These are phyloP conservation scores for Synchytrium microbalum DNA, from an alignment of 371 early-diverging fungal genomes.

Conservation along the genomic window DNA sequence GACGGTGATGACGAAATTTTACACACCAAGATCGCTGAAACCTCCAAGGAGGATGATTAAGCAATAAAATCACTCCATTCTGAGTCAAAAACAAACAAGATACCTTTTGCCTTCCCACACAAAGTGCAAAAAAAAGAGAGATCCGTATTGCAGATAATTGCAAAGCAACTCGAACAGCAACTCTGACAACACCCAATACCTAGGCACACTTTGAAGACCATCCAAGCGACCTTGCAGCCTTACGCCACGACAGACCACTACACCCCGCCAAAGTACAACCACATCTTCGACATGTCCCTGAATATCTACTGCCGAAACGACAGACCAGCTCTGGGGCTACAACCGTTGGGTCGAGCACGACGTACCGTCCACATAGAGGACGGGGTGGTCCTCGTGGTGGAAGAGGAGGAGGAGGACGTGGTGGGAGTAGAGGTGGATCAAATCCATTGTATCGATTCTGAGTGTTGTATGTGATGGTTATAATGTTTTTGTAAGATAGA, in stretches of 20 bases:
- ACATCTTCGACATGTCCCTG: conserved; percentile 88
- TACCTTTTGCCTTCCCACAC: too few relatives aligned
- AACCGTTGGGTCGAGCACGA: neutral
- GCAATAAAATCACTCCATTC: conserved; percentile 2
- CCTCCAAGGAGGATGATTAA: neutral
- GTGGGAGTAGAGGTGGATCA: neutral
- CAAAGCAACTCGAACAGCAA: too few relatives aligned
- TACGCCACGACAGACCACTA: conserved; percentile 85
- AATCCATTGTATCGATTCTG: neutral
- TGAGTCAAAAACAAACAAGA: too few relatives aligned
- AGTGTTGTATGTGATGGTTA: too few relatives aligned
- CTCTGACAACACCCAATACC: neutral
- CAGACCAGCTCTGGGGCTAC: too few relatives aligned
- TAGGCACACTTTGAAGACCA: conserved; percentile 92
- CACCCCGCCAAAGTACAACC: conserved; percentile 70
- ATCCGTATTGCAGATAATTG: too few relatives aligned
- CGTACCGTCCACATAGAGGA: neutral
- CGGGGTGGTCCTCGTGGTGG: neutral
- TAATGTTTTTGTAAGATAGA: too few relatives aligned
- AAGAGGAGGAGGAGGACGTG: neutral
- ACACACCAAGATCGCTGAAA: conserved; percentile 5
- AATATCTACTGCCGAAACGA: conserved; percentile 62
- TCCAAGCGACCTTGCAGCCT: conserved; percentile 81
- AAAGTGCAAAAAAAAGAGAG: too few relatives aligned
- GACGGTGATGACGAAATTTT: neutral